Evolutionary conservation across 2,329 filamentous ascomycete genomes (phyloP).

Genomic region (Talaromyces verruculosus): DNA sequence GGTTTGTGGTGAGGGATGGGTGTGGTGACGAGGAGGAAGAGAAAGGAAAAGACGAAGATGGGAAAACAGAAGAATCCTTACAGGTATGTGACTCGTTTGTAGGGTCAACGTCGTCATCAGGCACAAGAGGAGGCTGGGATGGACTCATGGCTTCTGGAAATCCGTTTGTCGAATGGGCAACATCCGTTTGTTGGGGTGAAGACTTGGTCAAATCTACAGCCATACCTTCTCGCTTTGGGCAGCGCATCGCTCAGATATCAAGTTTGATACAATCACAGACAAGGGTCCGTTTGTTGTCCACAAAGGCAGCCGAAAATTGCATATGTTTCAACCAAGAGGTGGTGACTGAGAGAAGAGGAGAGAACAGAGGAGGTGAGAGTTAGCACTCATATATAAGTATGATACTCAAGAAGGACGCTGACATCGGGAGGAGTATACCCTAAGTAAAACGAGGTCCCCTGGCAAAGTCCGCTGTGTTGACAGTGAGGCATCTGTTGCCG

Average conservation of each 20-base stretch:
- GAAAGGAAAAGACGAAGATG: neutral
- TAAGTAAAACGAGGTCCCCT: neutral
- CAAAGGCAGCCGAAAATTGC: neutral
- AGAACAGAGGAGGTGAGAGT: neutral
- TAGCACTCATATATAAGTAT: neutral
- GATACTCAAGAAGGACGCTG: too few species aligned
- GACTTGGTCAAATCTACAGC: neutral
- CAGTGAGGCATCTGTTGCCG: neutral
- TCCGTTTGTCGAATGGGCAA: neutral
- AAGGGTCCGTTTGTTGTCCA: neutral
- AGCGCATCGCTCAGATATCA: neutral
- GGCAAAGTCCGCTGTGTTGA: neutral
- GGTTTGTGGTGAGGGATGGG: neutral
- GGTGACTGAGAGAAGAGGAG: neutral
- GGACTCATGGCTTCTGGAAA: neutral
- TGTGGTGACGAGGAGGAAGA: neutral
- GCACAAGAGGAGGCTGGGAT: too few species aligned
- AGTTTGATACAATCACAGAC: neutral
- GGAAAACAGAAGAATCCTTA: neutral
- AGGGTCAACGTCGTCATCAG: neutral
- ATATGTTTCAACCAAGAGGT: neutral
- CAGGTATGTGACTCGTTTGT: neutral
- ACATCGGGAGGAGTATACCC: neutral
- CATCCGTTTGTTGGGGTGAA: neutral
- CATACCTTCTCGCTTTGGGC: neutral